These are phyloP conservation scores for Agaricus blazei DNA, from an alignment of 768 basidiomycete species.

Conservation along the genomic window DNA sequence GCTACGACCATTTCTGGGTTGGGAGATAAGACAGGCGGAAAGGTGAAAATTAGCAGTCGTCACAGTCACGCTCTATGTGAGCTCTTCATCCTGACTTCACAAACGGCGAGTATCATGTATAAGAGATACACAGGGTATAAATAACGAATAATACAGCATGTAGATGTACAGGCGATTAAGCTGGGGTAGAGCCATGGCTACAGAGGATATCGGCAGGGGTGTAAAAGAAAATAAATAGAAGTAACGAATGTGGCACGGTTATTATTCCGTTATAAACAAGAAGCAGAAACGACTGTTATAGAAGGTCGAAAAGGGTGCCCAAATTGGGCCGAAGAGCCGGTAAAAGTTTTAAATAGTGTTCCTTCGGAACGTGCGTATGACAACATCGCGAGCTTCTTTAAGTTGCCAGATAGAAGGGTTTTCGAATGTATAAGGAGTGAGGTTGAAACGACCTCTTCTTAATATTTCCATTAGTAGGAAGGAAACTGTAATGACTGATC, in stretches of 20 bases:
- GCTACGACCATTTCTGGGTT: conserved; percentile 36
- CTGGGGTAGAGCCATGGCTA: neutral
- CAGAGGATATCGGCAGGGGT: neutral
- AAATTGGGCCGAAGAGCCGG: neutral
- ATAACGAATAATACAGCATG: too few species aligned
- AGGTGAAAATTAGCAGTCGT: conserved; percentile 6
- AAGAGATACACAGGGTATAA: too few species aligned
- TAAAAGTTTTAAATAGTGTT: conserved; percentile 26
- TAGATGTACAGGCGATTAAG: too few species aligned
- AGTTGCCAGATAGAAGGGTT: conserved; percentile 46
- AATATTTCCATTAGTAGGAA: conserved; percentile 64
- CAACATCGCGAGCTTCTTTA: conserved; percentile 31
- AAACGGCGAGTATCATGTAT: too few species aligned
- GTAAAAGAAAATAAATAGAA: neutral
- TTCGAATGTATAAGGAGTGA: conserved; percentile 43
- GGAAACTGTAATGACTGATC: conserved; percentile 34
- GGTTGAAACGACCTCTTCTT: conserved; percentile 51
- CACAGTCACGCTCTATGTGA: conserved; percentile 7
- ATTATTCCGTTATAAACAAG: conserved; percentile 1
- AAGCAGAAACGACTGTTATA: neutral
- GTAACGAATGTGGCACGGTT: neutral
- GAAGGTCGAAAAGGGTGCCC: neutral
- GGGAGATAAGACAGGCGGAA: neutral
- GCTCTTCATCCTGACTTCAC: too few species aligned
- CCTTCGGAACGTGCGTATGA: conserved; percentile 32